Conservation (phyloP, 495 filamentous ascomycete genomes). For the Aspergillus egyptiacus region DNA sequence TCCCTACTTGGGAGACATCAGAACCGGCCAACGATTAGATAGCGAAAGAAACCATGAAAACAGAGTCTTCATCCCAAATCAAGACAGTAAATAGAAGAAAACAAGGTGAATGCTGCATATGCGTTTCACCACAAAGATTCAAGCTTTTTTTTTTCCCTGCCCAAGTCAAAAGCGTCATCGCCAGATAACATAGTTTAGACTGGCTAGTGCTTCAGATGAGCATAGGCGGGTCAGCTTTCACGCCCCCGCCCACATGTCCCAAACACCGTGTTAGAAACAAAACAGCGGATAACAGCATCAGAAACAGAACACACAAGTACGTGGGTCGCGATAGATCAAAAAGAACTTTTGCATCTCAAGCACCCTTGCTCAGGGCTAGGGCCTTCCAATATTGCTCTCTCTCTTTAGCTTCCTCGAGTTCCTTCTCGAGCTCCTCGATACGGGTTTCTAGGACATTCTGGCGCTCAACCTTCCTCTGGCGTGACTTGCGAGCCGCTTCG, state of each 20-base stretch:
- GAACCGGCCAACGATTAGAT: conserved; percentile 40
- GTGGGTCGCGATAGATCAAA: too few relatives aligned
- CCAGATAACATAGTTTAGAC: conserved; percentile 25
- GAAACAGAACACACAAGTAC: conserved; percentile 2
- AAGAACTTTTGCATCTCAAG: conserved; percentile 25
- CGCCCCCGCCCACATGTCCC: conserved; percentile 30
- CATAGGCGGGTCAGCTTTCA: conserved; percentile 24
- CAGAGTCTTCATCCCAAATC: conserved; percentile 12
- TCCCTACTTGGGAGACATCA: conserved; percentile 49
- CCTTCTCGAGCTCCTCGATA: conserved; percentile 45
- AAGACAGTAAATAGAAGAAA: conserved; percentile 21
- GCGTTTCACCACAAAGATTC: conserved; percentile 17
- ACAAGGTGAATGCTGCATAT: conserved; percentile 18
- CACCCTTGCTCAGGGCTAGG: conserved; percentile 41
- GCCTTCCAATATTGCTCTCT: conserved; percentile 57
- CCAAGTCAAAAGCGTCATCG: conserved; percentile 14
- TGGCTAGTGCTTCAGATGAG: conserved; percentile 27
- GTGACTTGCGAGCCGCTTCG: conserved; percentile 89
- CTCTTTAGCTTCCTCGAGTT: conserved; percentile 39
- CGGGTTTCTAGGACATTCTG: conserved; percentile 55
- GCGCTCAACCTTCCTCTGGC: conserved; percentile 70
- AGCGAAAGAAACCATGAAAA: conserved; percentile 19
- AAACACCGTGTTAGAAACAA: conserved; percentile 9
- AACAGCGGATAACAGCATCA: conserved; percentile 14
- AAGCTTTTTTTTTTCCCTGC: conserved; percentile 29